Conservation (phyloP, 768 basidiomycete species). For the Tulasnella sp. region DNA sequence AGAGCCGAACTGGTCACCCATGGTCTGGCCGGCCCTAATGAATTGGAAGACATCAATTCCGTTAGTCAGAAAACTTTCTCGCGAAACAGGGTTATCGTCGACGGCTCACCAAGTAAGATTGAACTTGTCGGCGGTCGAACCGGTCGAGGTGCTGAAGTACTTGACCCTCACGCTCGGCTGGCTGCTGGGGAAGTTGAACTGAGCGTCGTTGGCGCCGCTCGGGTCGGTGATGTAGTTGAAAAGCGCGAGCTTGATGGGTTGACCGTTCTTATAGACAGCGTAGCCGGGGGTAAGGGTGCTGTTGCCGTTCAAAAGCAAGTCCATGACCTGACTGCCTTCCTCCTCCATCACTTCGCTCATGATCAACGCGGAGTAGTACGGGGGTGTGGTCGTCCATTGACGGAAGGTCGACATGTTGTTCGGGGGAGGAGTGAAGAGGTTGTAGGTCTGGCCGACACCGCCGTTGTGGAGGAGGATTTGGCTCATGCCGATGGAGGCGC, state of each 20-base stretch:
- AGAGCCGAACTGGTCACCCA: conserved; percentile 29
- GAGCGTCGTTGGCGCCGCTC: background rate
- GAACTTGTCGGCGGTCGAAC: conserved; percentile 24
- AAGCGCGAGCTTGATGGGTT: conserved; percentile 38
- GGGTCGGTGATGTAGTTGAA: conserved; percentile 29
- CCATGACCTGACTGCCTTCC: conserved; percentile 60
- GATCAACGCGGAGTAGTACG: conserved; percentile 70
- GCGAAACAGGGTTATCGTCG: conserved; percentile 36
- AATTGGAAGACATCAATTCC: conserved; percentile 43
- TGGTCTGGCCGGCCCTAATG: conserved; percentile 29
- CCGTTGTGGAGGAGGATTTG: conserved; percentile 45
- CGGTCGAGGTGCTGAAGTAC: conserved; percentile 20
- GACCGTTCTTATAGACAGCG: conserved; percentile 69
- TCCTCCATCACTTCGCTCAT: conserved; percentile 67
- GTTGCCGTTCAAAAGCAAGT: conserved; percentile 54
- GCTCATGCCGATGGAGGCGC: conserved; percentile 52
- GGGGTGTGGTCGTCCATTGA: conserved; percentile 69
- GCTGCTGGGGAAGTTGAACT: background rate
- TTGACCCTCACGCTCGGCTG: conserved; percentile 24
- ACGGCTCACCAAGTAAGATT: conserved; percentile 19
- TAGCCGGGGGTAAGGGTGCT: conserved; percentile 59
- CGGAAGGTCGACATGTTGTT: conserved; percentile 54
- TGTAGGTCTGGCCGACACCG: conserved; percentile 46
- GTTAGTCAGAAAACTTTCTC: background rate
- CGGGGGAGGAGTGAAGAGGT: conserved; percentile 50